phyloP scores from a whole-genome alignment of 139 green algal genomes.

The Micractinium conductrix region DNA sequence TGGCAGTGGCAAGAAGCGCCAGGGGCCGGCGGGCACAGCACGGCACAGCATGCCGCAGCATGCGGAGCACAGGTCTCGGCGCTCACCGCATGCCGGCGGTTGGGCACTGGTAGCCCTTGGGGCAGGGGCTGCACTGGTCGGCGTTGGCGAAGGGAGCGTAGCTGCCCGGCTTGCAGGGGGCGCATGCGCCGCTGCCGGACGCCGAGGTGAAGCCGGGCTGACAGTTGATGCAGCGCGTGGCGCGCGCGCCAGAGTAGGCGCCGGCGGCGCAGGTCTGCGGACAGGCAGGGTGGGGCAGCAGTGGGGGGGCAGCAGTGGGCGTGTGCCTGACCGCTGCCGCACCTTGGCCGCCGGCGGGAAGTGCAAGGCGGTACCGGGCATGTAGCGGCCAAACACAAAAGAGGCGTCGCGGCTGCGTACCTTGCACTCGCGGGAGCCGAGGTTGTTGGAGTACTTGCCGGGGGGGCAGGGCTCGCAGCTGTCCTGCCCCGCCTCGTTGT shows the following conservation, averaged over 20 bases:
- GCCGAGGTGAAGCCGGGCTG: not conserved
- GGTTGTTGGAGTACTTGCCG: not conserved
- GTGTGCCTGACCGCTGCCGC: no score
- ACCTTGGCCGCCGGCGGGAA: no score
- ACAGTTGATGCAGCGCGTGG: not conserved
- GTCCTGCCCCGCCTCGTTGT: not conserved
- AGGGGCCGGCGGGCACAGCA: no score
- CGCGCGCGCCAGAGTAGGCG: not conserved
- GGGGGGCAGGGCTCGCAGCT: not conserved
- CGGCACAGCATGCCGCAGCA: no score
- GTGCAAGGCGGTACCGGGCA: no score
- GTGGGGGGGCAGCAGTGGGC: no score
- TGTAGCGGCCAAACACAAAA: no score
- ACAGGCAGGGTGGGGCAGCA: no score
- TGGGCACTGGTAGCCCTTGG: not conserved
- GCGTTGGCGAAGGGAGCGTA: not conserved
- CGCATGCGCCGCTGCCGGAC: not conserved
- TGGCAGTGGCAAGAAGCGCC: no score
- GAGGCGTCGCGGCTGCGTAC: no score
- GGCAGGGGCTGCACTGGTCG: not conserved
- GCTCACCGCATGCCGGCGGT: not conserved
- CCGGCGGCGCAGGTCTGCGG: not conserved
- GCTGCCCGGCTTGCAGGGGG: not conserved
- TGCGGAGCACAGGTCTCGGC: not conserved
- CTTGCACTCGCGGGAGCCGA: not conserved